A percentile compares a stretch with the other conserved stretches of the same genome.
These are phyloP conservation scores for Darksidea phi DNA, from an alignment of 495 filamentous ascomycete genomes.

Conservation along the genomic window DNA sequence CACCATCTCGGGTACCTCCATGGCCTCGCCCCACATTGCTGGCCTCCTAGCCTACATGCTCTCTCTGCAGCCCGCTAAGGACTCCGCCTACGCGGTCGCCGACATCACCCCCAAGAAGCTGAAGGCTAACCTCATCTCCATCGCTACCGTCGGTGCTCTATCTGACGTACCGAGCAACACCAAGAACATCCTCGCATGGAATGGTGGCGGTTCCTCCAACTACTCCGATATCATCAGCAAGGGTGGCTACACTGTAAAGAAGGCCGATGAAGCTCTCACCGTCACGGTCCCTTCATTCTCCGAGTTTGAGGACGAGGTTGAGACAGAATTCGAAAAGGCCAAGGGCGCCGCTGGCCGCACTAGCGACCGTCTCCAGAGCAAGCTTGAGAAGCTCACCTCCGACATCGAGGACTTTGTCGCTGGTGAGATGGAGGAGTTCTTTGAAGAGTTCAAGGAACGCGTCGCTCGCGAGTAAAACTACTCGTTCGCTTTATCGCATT, in stretches of 20 bases:
- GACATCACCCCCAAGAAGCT: constrained; percentile 90
- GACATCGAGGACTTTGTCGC: constrained; percentile 64
- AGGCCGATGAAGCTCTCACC: constrained; percentile 22
- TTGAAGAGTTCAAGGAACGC: constrained; percentile 55
- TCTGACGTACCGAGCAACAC: constrained; percentile 83
- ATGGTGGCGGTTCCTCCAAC: constrained; percentile 92
- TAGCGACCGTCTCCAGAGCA: constrained; percentile 27
- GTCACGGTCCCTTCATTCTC: constrained; percentile 35
- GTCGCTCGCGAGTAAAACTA: constrained; percentile 24
- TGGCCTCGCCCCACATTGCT: constrained; percentile 96
- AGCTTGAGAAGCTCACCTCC: constrained; percentile 43
- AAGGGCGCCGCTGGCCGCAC: constrained; percentile 15
- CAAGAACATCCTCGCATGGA: constrained; percentile 92
- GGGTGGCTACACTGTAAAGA: constrained; percentile 54
- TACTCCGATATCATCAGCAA: constrained; percentile 77
- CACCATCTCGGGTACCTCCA: constrained; percentile 98
- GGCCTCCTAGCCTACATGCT: constrained; percentile 97
- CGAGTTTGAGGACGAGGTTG: constrained; percentile 27
- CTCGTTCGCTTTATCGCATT: neutral
- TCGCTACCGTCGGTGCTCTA: constrained; percentile 79
- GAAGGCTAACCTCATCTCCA: constrained; percentile 79
- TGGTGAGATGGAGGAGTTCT: constrained; percentile 66
- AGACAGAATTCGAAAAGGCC: constrained; percentile 31
- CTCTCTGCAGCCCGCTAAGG: constrained; percentile 83
- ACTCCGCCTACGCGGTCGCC: constrained; percentile 86